Base-by-base conservation (phyloP, 2,329 filamentous ascomycete genomes). In the Diplodia intermedia region DNA sequence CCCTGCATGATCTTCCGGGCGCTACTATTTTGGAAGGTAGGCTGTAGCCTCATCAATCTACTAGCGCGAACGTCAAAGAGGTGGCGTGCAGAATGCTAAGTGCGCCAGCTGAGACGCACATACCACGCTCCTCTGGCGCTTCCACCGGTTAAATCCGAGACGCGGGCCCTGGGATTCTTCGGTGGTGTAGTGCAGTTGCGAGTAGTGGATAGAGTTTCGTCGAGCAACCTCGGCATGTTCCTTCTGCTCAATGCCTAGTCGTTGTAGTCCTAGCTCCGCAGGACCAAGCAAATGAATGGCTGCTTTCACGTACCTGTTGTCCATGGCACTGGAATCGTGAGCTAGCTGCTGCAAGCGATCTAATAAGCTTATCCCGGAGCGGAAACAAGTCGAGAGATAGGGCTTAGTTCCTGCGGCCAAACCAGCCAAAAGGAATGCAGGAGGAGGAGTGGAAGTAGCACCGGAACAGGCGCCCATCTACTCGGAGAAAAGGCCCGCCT, bases 311-410 rank as follows among this genome's bases (percentile, higher is more conserved):
- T 47, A 47, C 43, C 43, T 20, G n/a, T 47, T 47, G n/a, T 18
- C 43, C 43, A 47, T 47, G 43, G 43, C 7, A n/a, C n/a, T 47
- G 43, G 43, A 20, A 47, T 20, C 43, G 8, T 20, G 43, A 47
- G 43, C 43, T 47, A 47, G 14, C 14, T 18, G 54, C 18, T 38
- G 54, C 23, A 20, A 18, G 15, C 14, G 18, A 47, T 20, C 43
- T n/a, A 57, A n/a, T 57, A 57, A 57, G 33, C 54, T 57, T 57
- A 40, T 15, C 54, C 54, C 5, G 9, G 33, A 57, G 11, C 4
- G 54, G 54, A 23, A 57, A 20, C 33, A 40, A 57, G 54, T 57
- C 18, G 33, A 40, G 54, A 57, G 5, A n/a, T 57, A 40, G 54
- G 54, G 54, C 54, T 40, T 23, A 38, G 31, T n/a, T 12, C 20